These are phyloP conservation scores for Lipomyces mesembrius DNA, from an alignment of 805 yeast species.

Conservation along the genomic window DNA sequence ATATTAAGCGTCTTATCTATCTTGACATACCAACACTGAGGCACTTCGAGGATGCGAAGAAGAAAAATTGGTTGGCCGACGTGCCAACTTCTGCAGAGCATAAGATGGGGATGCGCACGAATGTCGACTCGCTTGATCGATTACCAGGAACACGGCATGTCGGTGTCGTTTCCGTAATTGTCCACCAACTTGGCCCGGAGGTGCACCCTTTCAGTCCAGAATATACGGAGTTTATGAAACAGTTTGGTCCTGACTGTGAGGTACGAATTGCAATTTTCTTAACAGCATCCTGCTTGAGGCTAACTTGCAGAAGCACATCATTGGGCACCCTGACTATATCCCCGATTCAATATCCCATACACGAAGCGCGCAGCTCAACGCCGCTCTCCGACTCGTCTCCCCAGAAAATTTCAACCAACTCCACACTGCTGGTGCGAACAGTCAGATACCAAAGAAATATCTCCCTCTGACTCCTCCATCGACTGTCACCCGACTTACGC, in stretches of 20 bases:
- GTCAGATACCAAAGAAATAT: slow-evolving; percentile 7
- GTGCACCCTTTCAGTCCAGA: slow-evolving; percentile 54
- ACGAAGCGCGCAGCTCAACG: slow-evolving; percentile 53
- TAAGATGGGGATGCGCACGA: slow-evolving; percentile 22
- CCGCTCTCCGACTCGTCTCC: slow-evolving; percentile 39
- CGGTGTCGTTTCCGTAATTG: slow-evolving; percentile 54
- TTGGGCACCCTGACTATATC: slow-evolving; percentile 72
- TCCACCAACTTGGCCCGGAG: slow-evolving; percentile 74
- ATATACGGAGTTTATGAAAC: slow-evolving; percentile 53
- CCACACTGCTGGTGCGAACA: slow-evolving; percentile 2
- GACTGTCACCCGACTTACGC: not conserved
- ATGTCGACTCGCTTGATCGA: slow-evolving; percentile 33
- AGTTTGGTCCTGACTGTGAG: slow-evolving; percentile 45
- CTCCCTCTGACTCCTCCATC: slow-evolving; percentile 9
- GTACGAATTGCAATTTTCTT: not conserved
- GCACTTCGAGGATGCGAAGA: slow-evolving; percentile 48
- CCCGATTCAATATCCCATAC: slow-evolving; percentile 65
- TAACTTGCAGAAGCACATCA: slow-evolving; percentile 53
- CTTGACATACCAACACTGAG: slow-evolving; percentile 69
- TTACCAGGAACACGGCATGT: not conserved
- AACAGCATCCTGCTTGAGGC: not conserved
- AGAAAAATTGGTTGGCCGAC: slow-evolving; percentile 27
- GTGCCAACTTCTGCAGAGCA: slow-evolving; percentile 9
- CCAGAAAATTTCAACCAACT: slow-evolving; percentile 42
- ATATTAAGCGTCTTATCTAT: slow-evolving; percentile 64